phyloP scores from a whole-genome alignment of 2,329 filamentous ascomycete genomes.

The Nakataea oryzae region DNA sequence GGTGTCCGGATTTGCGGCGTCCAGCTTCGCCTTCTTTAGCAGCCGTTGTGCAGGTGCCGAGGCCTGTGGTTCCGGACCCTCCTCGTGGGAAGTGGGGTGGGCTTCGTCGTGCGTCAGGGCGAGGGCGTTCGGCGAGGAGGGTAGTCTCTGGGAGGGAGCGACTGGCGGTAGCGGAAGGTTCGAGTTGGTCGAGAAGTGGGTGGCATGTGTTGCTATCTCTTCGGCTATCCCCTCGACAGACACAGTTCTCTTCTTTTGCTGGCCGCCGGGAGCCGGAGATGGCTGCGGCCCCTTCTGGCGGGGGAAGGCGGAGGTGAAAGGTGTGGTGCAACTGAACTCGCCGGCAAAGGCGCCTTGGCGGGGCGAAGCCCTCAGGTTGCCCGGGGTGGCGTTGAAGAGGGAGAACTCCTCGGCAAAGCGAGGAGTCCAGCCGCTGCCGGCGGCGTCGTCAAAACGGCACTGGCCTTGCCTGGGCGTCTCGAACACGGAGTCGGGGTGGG shows the following conservation, averaged over 20 bases:
- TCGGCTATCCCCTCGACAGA: slow-evolving; percentile 36
- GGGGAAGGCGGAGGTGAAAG: slow-evolving; percentile 12
- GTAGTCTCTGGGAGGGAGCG: slow-evolving; percentile 45
- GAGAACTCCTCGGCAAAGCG: slow-evolving; percentile 55
- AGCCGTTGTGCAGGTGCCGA: slow-evolving; percentile 14
- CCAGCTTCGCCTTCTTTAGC: slow-evolving; percentile 34
- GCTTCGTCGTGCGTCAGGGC: slow-evolving; percentile 19
- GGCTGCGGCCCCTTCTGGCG: slow-evolving; percentile 13
- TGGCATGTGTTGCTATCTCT: slow-evolving; percentile 50
- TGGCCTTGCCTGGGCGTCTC: slow-evolving; percentile 43
- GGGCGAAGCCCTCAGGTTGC: slow-evolving; percentile 38
- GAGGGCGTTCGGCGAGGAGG: slow-evolving; percentile 43
- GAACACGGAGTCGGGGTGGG: slow-evolving; percentile 44
- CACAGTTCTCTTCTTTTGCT: slow-evolving; percentile 35
- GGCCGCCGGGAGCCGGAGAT: slow-evolving; percentile 2
- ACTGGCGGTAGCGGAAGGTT: slow-evolving; percentile 47
- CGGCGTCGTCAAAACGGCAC: slow-evolving; percentile 35
- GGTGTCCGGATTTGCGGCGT: slow-evolving; percentile 17
- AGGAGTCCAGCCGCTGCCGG: slow-evolving; percentile 49
- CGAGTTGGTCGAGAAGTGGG: slow-evolving; percentile 44
- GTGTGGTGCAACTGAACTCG: slow-evolving; percentile 25
- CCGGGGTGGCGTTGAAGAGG: slow-evolving; percentile 54
- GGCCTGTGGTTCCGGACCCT: slow-evolving; percentile 10
- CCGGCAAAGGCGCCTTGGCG: slow-evolving; percentile 27
- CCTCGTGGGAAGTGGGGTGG: not conserved